Conservation (phyloP, 345 rosid species). For the Angophora floribunda region DNA sequence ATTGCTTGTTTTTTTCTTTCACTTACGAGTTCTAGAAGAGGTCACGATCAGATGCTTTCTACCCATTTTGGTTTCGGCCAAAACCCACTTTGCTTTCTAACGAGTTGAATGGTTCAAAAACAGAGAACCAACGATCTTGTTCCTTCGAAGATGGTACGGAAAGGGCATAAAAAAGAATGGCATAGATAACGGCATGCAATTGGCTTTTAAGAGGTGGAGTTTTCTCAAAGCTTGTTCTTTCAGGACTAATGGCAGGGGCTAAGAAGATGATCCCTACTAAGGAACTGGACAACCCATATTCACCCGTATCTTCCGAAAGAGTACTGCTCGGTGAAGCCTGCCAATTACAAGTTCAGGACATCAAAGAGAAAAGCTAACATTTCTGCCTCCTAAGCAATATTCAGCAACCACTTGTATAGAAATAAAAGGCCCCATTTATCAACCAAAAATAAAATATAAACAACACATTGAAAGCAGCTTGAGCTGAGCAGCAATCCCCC, state of each 20-base stretch:
- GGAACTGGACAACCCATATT: background rate
- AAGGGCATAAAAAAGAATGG: background rate
- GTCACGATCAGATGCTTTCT: background rate
- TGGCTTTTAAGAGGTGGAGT: background rate
- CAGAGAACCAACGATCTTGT: background rate
- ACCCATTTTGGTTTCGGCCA: background rate
- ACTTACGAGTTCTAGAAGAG: background rate
- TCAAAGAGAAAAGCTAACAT: background rate
- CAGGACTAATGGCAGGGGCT: background rate
- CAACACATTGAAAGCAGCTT: background rate
- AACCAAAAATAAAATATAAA: background rate
- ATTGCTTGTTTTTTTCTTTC: background rate
- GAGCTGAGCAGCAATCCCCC: background rate
- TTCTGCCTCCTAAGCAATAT: background rate
- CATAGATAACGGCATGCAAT: background rate
- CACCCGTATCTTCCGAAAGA: background rate
- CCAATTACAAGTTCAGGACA: background rate
- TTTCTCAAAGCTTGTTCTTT: background rate
- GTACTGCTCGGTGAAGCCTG: background rate
- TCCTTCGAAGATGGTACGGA: background rate
- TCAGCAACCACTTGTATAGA: background rate
- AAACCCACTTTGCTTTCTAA: background rate
- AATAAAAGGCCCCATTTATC: background rate
- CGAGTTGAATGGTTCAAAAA: background rate
- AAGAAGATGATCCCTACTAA: background rate